Base-by-base conservation (phyloP, 2,329 filamentous ascomycete genomes). In the Cryphonectria carpinicola region DNA sequence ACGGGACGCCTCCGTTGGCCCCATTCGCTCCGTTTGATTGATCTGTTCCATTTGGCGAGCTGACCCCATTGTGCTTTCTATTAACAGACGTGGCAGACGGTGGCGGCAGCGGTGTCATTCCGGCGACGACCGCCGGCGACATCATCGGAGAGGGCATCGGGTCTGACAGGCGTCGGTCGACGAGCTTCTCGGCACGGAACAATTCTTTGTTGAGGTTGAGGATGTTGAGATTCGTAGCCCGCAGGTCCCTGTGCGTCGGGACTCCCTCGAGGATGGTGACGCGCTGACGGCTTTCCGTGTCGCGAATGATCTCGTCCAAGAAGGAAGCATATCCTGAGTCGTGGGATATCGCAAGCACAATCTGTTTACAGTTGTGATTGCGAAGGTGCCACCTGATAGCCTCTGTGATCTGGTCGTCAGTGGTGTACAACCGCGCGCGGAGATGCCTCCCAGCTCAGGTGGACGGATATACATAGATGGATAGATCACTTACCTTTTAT, bases 341-440 rank as follows among this genome's bases (percentile, higher is more conserved):
- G 74, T 90, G 88, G 1, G 88, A 89, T 66, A 90, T 84, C 62
- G 89, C 89, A 49, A 91, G 81, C 46, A 90, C 78, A 64, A 91
- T 82, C 74, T 89, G 85, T 75, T 85, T 88, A 81, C 89, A 91
- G 76, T 89, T 90, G 73, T 83, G 79, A 72, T 90, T 90, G 74
- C 83, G 82, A 63, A 91, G 79, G 77, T 91, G 84, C 84, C 87
- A 90, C 63, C 82, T 80, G 11, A 86, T 81, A 28, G 79, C 81
- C 77, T 88, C 87, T 88, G 72, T 6, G 37, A 0, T 32, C 37
- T 74, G 71, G 72, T 72, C 71, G 63, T 74, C 67, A 75, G 68
- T 69, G 39, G 62, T 52, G 41, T 8, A 8, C 11, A 39, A n/a
- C n/a, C 61, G 3, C 37, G 4, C 17, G 37, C 61, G 41, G 25